Evolutionary conservation across 441 rosid genomes (phyloP).

Genomic region (Eruca vesicaria): DNA sequence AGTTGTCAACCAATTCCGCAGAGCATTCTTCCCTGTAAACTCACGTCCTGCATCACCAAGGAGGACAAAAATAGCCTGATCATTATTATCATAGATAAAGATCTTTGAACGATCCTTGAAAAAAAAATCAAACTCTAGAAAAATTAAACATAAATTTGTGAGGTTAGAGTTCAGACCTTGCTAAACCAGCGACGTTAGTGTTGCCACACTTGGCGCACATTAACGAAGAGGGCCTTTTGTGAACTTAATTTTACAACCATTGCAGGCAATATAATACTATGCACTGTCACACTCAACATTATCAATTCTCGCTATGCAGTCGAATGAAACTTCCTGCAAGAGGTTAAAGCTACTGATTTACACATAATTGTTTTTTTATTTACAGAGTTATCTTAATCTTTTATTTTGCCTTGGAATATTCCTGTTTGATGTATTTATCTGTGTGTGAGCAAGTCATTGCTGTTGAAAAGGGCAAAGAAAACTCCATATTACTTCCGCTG

Average conservation of each 20-base stretch:
- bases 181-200: not conserved
- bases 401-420: not conserved
- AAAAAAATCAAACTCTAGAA: not conserved
- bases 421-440: slow-evolving; percentile 30
- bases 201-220: not conserved
- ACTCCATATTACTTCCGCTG: slow-evolving; percentile 72
- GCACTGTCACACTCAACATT: not conserved
- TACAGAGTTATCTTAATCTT: not conserved
- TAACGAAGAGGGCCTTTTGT: not conserved
- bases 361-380: not conserved
- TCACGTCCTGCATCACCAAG: not conserved
- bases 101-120: not conserved
- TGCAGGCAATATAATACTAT: not conserved
- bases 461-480: slow-evolving; percentile 94
- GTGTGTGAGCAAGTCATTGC: slow-evolving; percentile 91
- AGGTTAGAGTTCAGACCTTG: not conserved
- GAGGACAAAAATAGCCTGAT: not conserved
- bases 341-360: not conserved
- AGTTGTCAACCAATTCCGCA: not conserved
- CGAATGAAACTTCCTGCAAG: not conserved
- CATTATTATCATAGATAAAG: not conserved
- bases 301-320: not conserved
- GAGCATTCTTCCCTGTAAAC: not conserved
- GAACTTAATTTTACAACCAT: not conserved
- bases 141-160: not conserved